These are phyloP conservation scores for Blepharisma stoltei DNA, from an alignment of 73 alveolate species.

Conservation along the genomic window DNA sequence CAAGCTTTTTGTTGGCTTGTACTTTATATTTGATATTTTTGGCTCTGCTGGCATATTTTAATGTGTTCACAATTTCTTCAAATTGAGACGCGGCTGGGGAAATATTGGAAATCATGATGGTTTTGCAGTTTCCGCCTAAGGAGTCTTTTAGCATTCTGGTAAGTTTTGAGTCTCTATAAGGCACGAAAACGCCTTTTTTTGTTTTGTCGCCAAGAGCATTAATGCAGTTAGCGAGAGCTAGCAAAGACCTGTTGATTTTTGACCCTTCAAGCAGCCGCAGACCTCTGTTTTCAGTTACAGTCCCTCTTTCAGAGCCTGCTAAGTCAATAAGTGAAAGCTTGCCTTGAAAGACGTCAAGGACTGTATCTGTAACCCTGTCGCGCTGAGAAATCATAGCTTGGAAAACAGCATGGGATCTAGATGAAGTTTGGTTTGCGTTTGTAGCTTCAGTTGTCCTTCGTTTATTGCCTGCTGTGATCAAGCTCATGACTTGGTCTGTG, in stretches of 20 bases:
- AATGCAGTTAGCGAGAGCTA: constrained; percentile 85
- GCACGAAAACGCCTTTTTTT: constrained; percentile 77
- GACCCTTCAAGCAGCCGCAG: constrained; percentile 91
- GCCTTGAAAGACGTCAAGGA: constrained; percentile 59
- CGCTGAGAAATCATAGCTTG: constrained; percentile 57
- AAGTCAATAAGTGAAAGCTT: constrained; percentile 76
- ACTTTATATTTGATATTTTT: constrained; percentile 84
- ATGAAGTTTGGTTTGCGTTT: constrained; percentile 68
- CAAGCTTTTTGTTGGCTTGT: constrained; percentile 83
- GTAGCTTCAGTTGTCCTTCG: constrained; percentile 83
- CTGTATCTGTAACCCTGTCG: constrained; percentile 46
- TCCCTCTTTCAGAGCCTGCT: constrained; percentile 93
- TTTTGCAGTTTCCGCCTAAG: constrained; percentile 89
- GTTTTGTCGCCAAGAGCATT: constrained; percentile 79
- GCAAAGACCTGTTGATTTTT: constrained; percentile 79
- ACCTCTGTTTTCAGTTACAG: constrained; percentile 77
- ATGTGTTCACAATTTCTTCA: constrained; percentile 91
- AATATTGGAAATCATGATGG: constrained; percentile 87
- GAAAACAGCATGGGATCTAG: constrained; percentile 76
- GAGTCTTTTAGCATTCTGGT: constrained; percentile 87
- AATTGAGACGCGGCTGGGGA: constrained; percentile 75
- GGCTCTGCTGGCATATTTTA: constrained; percentile 91
- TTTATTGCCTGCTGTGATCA: constrained; percentile 65
- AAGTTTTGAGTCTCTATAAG: constrained; percentile 83
- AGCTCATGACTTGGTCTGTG: constrained; percentile 65